Base-by-base conservation (phyloP, 352 stramenopile genomes). In the Phytophthora brassicae region DNA sequence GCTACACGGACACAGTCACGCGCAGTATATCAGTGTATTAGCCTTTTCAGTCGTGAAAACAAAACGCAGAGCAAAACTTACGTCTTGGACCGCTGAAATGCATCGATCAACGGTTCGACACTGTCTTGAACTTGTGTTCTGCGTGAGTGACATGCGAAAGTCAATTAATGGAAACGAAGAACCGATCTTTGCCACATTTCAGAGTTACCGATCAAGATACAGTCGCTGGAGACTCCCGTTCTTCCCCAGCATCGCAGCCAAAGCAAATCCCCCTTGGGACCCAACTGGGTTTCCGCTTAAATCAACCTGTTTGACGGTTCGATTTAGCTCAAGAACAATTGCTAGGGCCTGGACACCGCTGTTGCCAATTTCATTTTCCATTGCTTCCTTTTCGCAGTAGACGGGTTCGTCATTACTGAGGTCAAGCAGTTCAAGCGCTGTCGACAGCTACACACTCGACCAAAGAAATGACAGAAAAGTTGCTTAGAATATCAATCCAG, bases 241-340 rank as follows among this genome's bases (percentile, higher is more conserved):
- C 41, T 64, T 73, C 7, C 22, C 29, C 22, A 80, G 23, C 68
- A 80, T 80, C 0, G 38, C 64, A 29, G 74, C 64, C 14, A 83
- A 43, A 17, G 60, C 68, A 14, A 56, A 19, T 14, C 51, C 63
- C 0, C 74, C 71, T 41, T 33, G 19, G 17, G 52, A 42, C 8
- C 56, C 47, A 33, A 83, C 51, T 11, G 68, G 60, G 31, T 83
- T 83, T n/a, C 56, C 39, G 35, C 66, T 80, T 19, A 80, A 56
- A 28, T 64, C 57, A 4, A 75, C 22, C 28, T 60, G 42, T 14
- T 56, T 50, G 12, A 84, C 19, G 2, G 68, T 73, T 47, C 48
- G 29, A 47, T 84, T 84, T 33, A 41, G 17, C 24, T 64, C 56
- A n/a, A 84, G 48, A 12, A 69, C 68, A 7, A 64, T 42, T 3